Evolutionary conservation across 495 filamentous ascomycete species (phyloP), one percentile per base, ranked within the genome.

Genomic region (Geopyxis carbonaria): DNA sequence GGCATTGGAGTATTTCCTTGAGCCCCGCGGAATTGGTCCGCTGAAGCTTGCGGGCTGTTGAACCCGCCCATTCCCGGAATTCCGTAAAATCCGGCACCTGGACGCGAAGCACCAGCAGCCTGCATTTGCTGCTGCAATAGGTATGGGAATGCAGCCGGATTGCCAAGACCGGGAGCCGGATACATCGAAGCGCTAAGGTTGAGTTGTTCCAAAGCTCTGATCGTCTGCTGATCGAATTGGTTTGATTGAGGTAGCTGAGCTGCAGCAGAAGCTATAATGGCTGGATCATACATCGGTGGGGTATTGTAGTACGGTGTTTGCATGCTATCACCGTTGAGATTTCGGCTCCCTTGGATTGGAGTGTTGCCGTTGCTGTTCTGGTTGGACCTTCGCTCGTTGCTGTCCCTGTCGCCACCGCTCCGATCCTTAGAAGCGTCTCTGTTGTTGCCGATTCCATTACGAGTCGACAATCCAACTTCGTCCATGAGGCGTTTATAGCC

Each of bases 401-500:
- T 46, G 28, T 43, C 47, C 9, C 29, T 25, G 31, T 34, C 7
- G n/a, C n/a, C n/a, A 15, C 31, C 16, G 15, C 19, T 22, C 33
- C 14, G 19, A 22, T 39, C 36, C 36, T 39, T 39, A 22, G 34
- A 23, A 10, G 16, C 20, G 28, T 24, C 32, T 22, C 28, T 31
- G 29, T 50, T 52, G 25, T 47, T 45, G 28, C 50, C 49, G 29
- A 36, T 34, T n/a, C 40, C 43, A 22, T 56, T 68, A 11, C 68
- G 60, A 25, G 68, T 72, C 33, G 82, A 83, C 40, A 91, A 62
- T 34, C 81, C 86, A 54, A 93, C 89, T 59, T 94, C 86, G 51
- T 93, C 86, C 89, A 97, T 97, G 33, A 97, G 60, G 29, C 89
- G 80, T 66, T 95, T 95, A 61, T 97, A 97, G 27, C 89, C 89